Evolutionary conservation across 1,139 yeast genomes (phyloP).

Genomic region (Spencermartinsiella ligniputridi): DNA sequence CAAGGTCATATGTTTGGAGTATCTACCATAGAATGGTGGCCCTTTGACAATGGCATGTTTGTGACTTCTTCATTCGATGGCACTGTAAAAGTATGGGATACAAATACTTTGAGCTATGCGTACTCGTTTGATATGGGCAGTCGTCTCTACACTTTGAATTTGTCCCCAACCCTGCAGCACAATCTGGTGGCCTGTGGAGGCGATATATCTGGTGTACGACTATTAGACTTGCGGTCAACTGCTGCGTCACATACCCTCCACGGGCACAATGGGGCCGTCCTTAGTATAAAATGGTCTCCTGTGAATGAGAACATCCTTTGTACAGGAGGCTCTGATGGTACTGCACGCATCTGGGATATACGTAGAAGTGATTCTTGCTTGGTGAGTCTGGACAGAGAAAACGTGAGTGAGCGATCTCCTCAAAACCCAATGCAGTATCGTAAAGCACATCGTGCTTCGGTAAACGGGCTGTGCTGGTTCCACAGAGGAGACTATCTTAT

Average conservation of each 20-base stretch:
- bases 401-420: constrained; percentile 20
- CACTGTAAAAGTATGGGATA: constrained; percentile 77
- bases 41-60: constrained; percentile 81
- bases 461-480: constrained; percentile 71
- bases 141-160: constrained; percentile 38
- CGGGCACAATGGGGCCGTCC: constrained; percentile 61
- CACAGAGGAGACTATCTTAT: constrained; percentile 55
- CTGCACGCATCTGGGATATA: constrained; percentile 64
- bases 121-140: constrained; percentile 54
- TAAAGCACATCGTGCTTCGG: constrained; percentile 70
- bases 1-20: constrained; percentile 68
- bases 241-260: constrained; percentile 65
- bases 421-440: constrained; percentile 27
- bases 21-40: constrained; percentile 83
- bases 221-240: constrained; percentile 68
- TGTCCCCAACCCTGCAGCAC: constrained; percentile 39
- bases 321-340: constrained; percentile 71
- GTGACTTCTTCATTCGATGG: constrained; percentile 78
- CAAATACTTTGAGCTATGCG: constrained; percentile 57
- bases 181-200: constrained; percentile 65
- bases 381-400: constrained; percentile 51
- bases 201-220: constrained; percentile 64
- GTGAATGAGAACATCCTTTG: constrained; percentile 56
- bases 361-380: constrained; percentile 64
- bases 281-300: constrained; percentile 78